Base-by-base conservation (phyloP, 228 moss, liverwort and hornwort genomes). In the Sphagnum fallax region DNA sequence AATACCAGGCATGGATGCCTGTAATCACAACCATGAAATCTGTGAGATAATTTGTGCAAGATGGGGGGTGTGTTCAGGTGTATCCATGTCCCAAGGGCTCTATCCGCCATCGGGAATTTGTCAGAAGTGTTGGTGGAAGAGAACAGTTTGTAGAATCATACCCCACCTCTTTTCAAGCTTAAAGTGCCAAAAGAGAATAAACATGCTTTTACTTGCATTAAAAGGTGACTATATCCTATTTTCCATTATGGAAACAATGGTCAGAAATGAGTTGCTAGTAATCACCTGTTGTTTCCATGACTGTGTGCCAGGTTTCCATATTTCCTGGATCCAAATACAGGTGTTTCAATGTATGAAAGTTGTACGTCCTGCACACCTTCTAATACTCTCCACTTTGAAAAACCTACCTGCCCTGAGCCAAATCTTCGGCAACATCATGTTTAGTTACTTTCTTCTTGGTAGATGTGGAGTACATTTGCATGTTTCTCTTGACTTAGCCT, bases 1-100 rank as follows among this genome's bases (percentile, higher is more conserved):
- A 32, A 32, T 32, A 32, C 32, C 32, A 32, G 32, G 32, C 32
- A 32, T 32, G 32, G 32, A 32, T 32, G 32, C 32, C 32, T 32
- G 32, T 32, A 32, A 32, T 32, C 32, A 32, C 32, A 32, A 32
- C 32, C 32, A 32, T 32, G 32, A 32, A 32, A 32, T 32, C 32
- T 32, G 32, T 32, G 32, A 32, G 32, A 32, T 32, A 32, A 32
- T 32, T 32, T 32, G 32, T 32, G 32, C 32, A 3, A 32, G 32
- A 32, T 32, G 32, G 32, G 32, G 32, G 32, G 32, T 32, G 61
- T 55, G 51, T 71, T 64, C 87, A 96, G 93, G 62, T 97, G 50
- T 97, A 91, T 71, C 97, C 97, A 14, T 97, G 97, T 66, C 97
- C 97, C 5, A 97, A 97, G 75, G 93, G 97, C 63, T 97, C 93